A percentile compares a stretch with the other conserved stretches of the same genome.
phyloP scores from a whole-genome alignment of 208 protist genomes.

The Polymyxa betae region DNA sequence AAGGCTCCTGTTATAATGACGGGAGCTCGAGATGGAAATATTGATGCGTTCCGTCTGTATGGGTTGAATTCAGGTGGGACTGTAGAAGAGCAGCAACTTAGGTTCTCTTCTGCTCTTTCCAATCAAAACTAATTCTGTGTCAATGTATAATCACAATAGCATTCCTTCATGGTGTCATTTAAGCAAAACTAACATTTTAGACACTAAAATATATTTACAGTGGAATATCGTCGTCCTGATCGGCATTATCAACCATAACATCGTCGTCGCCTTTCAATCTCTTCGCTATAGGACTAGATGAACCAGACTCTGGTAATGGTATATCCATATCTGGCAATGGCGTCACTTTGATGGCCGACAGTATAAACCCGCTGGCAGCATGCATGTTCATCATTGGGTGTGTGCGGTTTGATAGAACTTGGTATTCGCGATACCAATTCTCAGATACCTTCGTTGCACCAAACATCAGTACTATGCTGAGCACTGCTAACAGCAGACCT shows the following conservation, averaged over 20 bases:
- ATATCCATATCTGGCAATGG: not conserved
- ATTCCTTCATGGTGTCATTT: too few relatives aligned
- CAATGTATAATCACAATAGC: too few relatives aligned
- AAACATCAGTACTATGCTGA: not conserved
- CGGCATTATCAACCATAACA: too few relatives aligned
- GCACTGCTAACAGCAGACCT: not conserved
- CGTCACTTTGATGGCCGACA: not conserved
- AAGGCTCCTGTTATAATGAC: not conserved
- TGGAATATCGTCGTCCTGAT: too few relatives aligned
- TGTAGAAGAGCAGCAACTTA: not conserved
- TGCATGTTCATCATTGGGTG: constrained; percentile 19
- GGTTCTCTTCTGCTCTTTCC: too few relatives aligned
- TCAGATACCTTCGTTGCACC: constrained; percentile 7
- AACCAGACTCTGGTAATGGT: too few relatives aligned
- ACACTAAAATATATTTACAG: too few relatives aligned
- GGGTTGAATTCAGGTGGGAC: not conserved
- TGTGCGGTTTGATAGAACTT: constrained; percentile 10
- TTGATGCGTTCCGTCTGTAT: not conserved
- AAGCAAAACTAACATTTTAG: too few relatives aligned
- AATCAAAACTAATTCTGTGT: too few relatives aligned
- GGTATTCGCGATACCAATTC: constrained; percentile 50
- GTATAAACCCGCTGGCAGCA: constrained; percentile 33
- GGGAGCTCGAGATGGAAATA: not conserved
- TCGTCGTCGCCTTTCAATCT: too few relatives aligned
- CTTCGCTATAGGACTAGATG: too few relatives aligned